phyloP scores from a whole-genome alignment of 352 stramenopile species.

The Elongisporangium anandrum region DNA sequence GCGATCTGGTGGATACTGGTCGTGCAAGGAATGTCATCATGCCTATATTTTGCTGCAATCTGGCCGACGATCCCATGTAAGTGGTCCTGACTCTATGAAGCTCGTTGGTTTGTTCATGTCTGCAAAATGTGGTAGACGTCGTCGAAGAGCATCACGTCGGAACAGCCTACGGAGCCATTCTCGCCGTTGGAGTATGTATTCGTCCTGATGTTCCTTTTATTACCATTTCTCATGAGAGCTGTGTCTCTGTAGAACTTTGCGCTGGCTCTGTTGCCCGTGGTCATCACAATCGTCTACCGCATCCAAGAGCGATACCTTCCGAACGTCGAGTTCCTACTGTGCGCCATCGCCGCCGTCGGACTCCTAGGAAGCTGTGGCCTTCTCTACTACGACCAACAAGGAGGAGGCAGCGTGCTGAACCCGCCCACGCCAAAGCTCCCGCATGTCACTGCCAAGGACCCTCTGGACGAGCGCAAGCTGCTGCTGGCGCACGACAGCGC shows the following conservation, averaged over 20 bases:
- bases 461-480: neutral
- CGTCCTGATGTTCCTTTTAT: no score
- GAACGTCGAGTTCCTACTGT: constrained; percentile 32
- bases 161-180: constrained; percentile 80
- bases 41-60: constrained; percentile 72
- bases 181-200: constrained; percentile 38
- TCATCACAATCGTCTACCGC: constrained; percentile 29
- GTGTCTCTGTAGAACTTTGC: constrained; percentile 42
- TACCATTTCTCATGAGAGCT: no score
- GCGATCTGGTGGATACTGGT: constrained; percentile 64
- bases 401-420: neutral
- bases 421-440: neutral
- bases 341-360: constrained; percentile 11
- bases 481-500: neutral
- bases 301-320: constrained; percentile 35
- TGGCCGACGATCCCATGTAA: constrained; percentile 80
- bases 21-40: constrained; percentile 72
- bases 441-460: neutral
- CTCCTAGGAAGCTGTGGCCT: constrained; percentile 11
- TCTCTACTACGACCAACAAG: neutral
- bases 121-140: constrained; percentile 28
- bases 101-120: neutral
- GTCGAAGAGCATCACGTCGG: constrained; percentile 69
- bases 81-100: neutral
- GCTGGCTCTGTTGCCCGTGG: constrained; percentile 34